These are phyloP conservation scores for Nymphaea thermarum DNA, from an alignment of 164 flowering plant genomes.

Conservation along the genomic window DNA sequence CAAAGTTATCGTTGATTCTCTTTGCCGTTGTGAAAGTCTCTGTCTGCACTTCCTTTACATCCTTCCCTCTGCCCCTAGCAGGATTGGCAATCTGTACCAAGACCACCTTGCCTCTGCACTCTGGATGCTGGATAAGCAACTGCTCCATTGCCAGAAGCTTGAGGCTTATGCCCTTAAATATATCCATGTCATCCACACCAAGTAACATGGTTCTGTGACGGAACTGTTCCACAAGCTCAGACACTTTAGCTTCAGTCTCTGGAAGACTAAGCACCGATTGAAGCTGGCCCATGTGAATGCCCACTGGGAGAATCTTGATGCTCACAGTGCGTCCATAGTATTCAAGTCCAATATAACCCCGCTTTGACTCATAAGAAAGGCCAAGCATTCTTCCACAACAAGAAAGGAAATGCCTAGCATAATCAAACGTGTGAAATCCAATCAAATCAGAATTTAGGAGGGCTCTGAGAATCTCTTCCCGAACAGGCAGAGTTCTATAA, in stretches of 20 bases:
- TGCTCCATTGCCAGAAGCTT: conserved; percentile 74
- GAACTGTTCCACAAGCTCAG: conserved; percentile 36
- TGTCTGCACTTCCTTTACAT: conserved; percentile 54
- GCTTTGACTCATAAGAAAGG: conserved; percentile 54
- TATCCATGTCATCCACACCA: conserved; percentile 79
- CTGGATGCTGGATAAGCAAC: conserved; percentile 52
- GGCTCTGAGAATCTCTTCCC: conserved; percentile 58
- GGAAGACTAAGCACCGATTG: conserved; percentile 39
- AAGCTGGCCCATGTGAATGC: conserved; percentile 68
- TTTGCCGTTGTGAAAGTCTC: conserved; percentile 43
- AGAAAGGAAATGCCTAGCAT: conserved; percentile 62
- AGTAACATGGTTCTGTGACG: conserved; percentile 29
- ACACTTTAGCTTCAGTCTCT: conserved; percentile 50
- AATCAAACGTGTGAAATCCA: conserved; percentile 71
- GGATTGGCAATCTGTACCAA: conserved; percentile 71
- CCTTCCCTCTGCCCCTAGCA: conserved; percentile 61
- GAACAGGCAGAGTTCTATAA: conserved; percentile 42
- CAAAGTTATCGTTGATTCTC: conserved; percentile 43
- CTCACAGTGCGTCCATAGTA: conserved; percentile 68
- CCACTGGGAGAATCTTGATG: conserved; percentile 67
- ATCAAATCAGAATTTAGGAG: conserved; percentile 59
- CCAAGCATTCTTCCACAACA: conserved; percentile 73
- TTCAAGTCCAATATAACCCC: conserved; percentile 66
- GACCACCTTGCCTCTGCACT: conserved; percentile 60
- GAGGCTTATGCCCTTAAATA: conserved; percentile 64